These are phyloP conservation scores for Neurospora sp. DNA, from an alignment of 495 filamentous ascomycete genomes.

Conservation along the genomic window DNA sequence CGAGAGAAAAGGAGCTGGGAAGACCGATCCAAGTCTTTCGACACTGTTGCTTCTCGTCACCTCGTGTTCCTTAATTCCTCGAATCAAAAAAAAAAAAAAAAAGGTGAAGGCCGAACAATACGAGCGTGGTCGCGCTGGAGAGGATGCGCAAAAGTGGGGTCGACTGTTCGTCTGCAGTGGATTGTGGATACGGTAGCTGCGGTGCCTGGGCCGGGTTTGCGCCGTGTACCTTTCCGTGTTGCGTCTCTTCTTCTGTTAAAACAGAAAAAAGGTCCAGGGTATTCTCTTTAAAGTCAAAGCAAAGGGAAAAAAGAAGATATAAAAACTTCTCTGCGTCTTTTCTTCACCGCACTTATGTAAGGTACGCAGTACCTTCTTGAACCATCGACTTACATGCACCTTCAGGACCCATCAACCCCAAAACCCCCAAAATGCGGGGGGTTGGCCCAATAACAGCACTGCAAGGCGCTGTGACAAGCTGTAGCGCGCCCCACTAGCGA, in stretches of 20 bases:
- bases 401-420: background rate
- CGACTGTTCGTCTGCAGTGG: background rate
- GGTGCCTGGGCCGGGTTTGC: background rate
- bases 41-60: background rate
- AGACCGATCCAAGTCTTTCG: background rate
- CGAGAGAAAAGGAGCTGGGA: background rate
- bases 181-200: background rate
- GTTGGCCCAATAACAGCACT: background rate
- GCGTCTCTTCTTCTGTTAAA: background rate
- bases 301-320: background rate
- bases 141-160: background rate
- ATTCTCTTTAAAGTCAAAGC: background rate
- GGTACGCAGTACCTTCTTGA: background rate
- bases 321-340: background rate
- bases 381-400: background rate
- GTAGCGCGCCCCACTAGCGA: background rate
- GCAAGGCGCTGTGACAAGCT: background rate
- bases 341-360: background rate
- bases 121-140: background rate
- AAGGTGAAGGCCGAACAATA: background rate
- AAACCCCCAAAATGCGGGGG: background rate
- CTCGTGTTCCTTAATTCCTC: background rate
- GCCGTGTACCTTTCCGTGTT: background rate
- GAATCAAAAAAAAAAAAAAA: background rate
- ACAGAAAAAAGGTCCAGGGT: background rate